Evolutionary conservation across 2,329 filamentous ascomycete species (phyloP).

Genomic region (Hypoxylon sp.): DNA sequence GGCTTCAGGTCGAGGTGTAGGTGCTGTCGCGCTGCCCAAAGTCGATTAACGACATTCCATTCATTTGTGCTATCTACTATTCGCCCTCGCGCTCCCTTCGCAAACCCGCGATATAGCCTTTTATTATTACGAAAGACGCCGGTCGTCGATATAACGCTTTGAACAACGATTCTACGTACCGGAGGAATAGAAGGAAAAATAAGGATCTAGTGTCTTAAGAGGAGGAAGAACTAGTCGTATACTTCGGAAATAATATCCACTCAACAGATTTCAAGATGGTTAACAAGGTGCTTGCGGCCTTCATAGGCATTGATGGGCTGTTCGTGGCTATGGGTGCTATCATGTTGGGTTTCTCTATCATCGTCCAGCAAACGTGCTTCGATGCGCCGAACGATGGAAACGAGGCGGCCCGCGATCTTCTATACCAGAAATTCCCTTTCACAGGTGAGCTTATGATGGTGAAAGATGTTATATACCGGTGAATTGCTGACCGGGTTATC

Average conservation of each 20-base stretch:
- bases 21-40: slow-evolving; percentile 49
- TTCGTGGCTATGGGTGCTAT: slow-evolving; percentile 69
- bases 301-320: slow-evolving; percentile 64
- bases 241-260: slow-evolving; percentile 22
- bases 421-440: slow-evolving; percentile 69
- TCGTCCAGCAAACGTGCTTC: slow-evolving; percentile 64
- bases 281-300: slow-evolving; percentile 68
- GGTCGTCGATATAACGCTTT: slow-evolving; percentile 55
- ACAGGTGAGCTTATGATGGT: slow-evolving; percentile 55
- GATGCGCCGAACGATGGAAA: slow-evolving; percentile 61
- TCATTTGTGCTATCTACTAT: slow-evolving; percentile 47
- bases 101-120: slow-evolving; percentile 35
- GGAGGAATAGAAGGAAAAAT: slow-evolving; percentile 33
- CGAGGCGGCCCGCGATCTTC: slow-evolving; percentile 65
- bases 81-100: slow-evolving; percentile 42
- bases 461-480: slow-evolving; percentile 3
- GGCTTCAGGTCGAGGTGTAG: slow-evolving; percentile 43
- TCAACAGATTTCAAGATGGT: slow-evolving; percentile 60
- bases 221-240: slow-evolving; percentile 30
- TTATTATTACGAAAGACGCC: slow-evolving; percentile 54
- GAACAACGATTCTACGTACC: slow-evolving; percentile 39
- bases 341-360: slow-evolving; percentile 69
- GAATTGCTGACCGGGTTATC: slow-evolving; percentile 9
- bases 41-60: slow-evolving; percentile 50
- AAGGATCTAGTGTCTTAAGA: slow-evolving; percentile 35